A percentile compares a stretch with the other conserved stretches of the same genome.
These are phyloP conservation scores for Pyrenochaeta sp. DNA, from an alignment of 2,329 filamentous ascomycete genomes.

Conservation along the genomic window DNA sequence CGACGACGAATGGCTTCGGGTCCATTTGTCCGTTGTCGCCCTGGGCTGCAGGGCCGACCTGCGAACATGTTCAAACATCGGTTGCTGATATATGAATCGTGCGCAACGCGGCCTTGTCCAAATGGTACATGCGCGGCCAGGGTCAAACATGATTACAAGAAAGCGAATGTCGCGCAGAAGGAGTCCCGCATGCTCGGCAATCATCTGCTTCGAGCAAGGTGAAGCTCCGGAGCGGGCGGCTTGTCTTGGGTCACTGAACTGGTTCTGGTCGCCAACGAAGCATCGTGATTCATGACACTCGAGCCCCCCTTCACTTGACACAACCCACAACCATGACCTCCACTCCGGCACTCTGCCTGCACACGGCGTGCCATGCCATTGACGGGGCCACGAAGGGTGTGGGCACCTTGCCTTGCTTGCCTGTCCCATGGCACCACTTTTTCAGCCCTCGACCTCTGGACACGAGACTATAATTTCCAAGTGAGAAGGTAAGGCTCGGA, in stretches of 20 bases:
- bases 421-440: constrained; percentile 6
- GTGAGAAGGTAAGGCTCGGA: constrained; percentile 19
- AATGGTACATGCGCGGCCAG: too few relatives aligned
- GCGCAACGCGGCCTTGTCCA: constrained; percentile 12
- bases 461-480: too few relatives aligned
- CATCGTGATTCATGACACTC: constrained; percentile 24
- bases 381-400: too few relatives aligned
- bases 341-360: not conserved
- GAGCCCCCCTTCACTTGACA: constrained; percentile 22
- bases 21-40: constrained; percentile 11
- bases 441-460: constrained; percentile 14
- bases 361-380: constrained; percentile 1
- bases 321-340: constrained; percentile 11
- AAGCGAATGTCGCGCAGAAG: constrained; percentile 17
- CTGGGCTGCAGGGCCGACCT: constrained; percentile 22
- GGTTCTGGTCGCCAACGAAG: constrained; percentile 31
- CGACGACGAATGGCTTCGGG: constrained; percentile 5
- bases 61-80: constrained; percentile 39
- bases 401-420: too few relatives aligned
- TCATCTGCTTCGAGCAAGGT: constrained; percentile 34
- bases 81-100: constrained; percentile 6
- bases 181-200: constrained; percentile 10
- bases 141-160: too few relatives aligned
- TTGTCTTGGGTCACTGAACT: constrained; percentile 22
- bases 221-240: constrained; percentile 20